Conservation (phyloP, 345 rosid species). For the Lepidium africanum region DNA sequence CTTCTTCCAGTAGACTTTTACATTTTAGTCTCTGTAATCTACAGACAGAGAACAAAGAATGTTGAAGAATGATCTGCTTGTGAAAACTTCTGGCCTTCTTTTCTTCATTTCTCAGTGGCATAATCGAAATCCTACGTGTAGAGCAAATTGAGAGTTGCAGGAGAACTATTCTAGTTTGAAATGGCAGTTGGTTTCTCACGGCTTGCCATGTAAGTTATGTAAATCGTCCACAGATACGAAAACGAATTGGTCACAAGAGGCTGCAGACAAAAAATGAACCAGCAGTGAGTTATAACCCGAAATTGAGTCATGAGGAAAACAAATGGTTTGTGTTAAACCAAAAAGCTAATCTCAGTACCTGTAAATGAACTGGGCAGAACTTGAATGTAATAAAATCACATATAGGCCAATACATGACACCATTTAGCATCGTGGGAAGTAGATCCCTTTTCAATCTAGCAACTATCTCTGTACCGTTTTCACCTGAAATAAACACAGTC, state of each 20-base stretch:
- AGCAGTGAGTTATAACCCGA: background rate
- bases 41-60: constrained; percentile 17
- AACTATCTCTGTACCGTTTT: constrained; percentile 51
- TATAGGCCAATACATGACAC: constrained; percentile 84
- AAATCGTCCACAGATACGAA: constrained; percentile 86
- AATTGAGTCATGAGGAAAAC: background rate
- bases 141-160: background rate
- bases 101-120: background rate
- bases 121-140: background rate
- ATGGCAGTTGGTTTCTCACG: constrained; percentile 43
- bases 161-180: constrained; percentile 20
- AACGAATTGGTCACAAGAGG: constrained; percentile 89
- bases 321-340: background rate
- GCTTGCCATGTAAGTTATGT: constrained; percentile 83
- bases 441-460: constrained; percentile 78
- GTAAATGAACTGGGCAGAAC: constrained; percentile 80
- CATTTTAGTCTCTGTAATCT: background rate
- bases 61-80: constrained; percentile 3
- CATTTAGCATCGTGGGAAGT: constrained; percentile 65
- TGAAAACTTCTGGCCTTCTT: background rate
- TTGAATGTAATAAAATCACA: constrained; percentile 89
- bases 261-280: constrained; percentile 30
- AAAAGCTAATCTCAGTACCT: constrained; percentile 35
- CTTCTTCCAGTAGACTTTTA: constrained; percentile 3
- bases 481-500: constrained; percentile 44